Evolutionary conservation across 2,329 filamentous ascomycete species (phyloP).

Genomic region (Pyrenophora teres): DNA sequence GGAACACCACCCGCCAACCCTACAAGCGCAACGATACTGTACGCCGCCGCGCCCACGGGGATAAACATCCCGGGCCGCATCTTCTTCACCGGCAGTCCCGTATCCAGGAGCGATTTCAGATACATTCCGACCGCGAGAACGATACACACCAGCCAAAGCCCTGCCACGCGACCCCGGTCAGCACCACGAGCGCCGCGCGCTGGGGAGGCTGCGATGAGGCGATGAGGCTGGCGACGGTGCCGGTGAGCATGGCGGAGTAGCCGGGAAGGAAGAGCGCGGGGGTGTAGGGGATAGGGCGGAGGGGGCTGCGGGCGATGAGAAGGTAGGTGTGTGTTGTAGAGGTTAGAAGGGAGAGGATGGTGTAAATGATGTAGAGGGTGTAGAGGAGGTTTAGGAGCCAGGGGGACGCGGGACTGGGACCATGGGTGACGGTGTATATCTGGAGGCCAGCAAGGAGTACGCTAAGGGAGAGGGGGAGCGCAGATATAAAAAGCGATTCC

Average conservation of each 20-base stretch:
- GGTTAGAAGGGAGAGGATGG: constrained; percentile 39
- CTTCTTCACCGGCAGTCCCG: constrained; percentile 63
- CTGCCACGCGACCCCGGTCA: constrained; percentile 69
- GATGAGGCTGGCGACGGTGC: constrained; percentile 70
- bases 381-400: constrained; percentile 45
- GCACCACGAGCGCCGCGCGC: constrained; percentile 62
- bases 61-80: constrained; percentile 73
- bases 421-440: constrained; percentile 34
- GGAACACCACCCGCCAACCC: constrained; percentile 59
- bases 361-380: constrained; percentile 51
- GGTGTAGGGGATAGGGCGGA: constrained; percentile 67
- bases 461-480: constrained; percentile 45
- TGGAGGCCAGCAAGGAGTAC: constrained; percentile 48
- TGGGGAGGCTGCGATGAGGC: constrained; percentile 60
- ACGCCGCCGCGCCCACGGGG: constrained; percentile 70
- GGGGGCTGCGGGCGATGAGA: constrained; percentile 63
- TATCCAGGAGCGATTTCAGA: constrained; percentile 67
- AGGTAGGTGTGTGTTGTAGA: constrained; percentile 60
- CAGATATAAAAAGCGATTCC: constrained; percentile 55
- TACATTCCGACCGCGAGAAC: constrained; percentile 70
- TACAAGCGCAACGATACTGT: constrained; percentile 71
- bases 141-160: constrained; percentile 69
- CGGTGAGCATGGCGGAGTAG: constrained; percentile 71
- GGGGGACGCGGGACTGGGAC: constrained; percentile 34
- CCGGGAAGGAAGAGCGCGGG: constrained; percentile 71